Percentiles rank a stretch among this genome's conserved stretches.
Evolutionary conservation across 2,329 filamentous ascomycete species (phyloP).

Genomic region (Dactylonectria estremocensis): DNA sequence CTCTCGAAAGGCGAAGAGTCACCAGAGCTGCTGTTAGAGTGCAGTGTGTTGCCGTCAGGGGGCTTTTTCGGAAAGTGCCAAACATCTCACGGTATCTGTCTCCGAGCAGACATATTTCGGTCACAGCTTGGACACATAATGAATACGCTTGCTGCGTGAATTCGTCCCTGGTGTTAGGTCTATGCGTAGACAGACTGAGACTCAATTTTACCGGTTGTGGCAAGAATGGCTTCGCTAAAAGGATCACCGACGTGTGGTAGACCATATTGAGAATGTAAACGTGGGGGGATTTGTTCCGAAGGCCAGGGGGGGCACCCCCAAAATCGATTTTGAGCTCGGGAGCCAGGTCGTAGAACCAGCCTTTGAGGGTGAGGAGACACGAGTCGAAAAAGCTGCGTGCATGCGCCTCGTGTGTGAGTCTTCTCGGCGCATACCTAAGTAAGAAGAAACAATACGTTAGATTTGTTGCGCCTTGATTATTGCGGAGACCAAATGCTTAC

Average conservation of each 20-base stretch:
- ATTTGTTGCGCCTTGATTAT: fast-evolving
- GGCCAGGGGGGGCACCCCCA: background rate
- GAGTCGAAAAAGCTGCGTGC: slow-evolving; percentile 17
- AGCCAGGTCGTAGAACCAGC: slow-evolving; percentile 7
- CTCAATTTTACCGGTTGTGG: background rate
- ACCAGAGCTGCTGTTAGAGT: slow-evolving; percentile 13
- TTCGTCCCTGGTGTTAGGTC: background rate
- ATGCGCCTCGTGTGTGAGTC: background rate
- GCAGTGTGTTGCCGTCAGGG: slow-evolving; percentile 12
- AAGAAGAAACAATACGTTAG: background rate
- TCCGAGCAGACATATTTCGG: background rate
- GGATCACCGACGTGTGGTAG: slow-evolving; percentile 16
- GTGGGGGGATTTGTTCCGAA: background rate
- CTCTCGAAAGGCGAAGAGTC: background rate
- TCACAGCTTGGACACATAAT: background rate
- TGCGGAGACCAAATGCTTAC: background rate
- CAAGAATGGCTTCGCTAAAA: slow-evolving; percentile 15
- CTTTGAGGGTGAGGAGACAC: slow-evolving; percentile 6
- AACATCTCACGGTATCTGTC: slow-evolving; percentile 9
- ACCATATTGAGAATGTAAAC: slow-evolving; percentile 16
- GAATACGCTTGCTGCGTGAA: background rate
- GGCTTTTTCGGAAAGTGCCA: slow-evolving; percentile 17
- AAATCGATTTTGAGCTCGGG: slow-evolving; percentile 1
- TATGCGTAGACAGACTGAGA: background rate
- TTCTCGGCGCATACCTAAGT: slow-evolving; percentile 14